Percentiles rank a stretch among this genome's conserved stretches.
Evolutionary conservation across 352 stramenopile genomes (phyloP).

Genomic region (Phytopythium aichiense): DNA sequence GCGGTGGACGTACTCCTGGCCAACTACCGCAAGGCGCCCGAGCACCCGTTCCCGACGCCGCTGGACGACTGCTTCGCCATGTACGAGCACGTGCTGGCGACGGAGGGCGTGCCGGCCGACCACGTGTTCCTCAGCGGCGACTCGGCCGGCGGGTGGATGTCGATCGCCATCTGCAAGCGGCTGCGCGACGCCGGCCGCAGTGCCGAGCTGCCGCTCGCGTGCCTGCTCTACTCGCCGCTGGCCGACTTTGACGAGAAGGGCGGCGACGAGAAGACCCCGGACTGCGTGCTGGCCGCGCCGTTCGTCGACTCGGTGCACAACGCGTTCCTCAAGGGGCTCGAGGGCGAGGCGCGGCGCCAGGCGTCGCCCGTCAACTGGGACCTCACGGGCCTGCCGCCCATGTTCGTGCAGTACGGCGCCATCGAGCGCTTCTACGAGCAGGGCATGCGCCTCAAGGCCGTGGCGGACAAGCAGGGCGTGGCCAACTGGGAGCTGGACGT

Average conservation of each 20-base stretch:
- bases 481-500: constrained; percentile 35
- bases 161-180: constrained; percentile 25
- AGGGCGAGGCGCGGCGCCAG: constrained; percentile 13
- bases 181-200: constrained; percentile 17
- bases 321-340: constrained; percentile 10
- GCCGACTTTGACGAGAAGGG: constrained; percentile 13
- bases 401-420: constrained; percentile 30
- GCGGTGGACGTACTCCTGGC: constrained; percentile 38
- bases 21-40: constrained; percentile 52
- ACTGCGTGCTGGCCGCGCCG: constrained; percentile 18
- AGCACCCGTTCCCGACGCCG: constrained; percentile 30
- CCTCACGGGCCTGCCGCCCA: constrained; percentile 22
- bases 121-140: constrained; percentile 38
- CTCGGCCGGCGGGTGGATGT: constrained; percentile 39
- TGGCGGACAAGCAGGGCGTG: constrained; percentile 17
- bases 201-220: constrained; percentile 13
- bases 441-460: constrained; percentile 18
- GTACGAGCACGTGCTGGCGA: constrained; percentile 33
- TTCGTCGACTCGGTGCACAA: constrained; percentile 19
- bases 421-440: constrained; percentile 26
- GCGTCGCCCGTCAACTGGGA: constrained; percentile 31
- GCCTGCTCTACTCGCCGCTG: constrained; percentile 19
- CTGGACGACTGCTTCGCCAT: constrained; percentile 35
- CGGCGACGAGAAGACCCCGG: constrained; percentile 18
- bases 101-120: constrained; percentile 16